Percentiles rank a stretch among this genome's conserved stretches.
Conservation (phyloP, 371 early-diverging fungal genomes). For the Saksenaea vasiformis region DNA sequence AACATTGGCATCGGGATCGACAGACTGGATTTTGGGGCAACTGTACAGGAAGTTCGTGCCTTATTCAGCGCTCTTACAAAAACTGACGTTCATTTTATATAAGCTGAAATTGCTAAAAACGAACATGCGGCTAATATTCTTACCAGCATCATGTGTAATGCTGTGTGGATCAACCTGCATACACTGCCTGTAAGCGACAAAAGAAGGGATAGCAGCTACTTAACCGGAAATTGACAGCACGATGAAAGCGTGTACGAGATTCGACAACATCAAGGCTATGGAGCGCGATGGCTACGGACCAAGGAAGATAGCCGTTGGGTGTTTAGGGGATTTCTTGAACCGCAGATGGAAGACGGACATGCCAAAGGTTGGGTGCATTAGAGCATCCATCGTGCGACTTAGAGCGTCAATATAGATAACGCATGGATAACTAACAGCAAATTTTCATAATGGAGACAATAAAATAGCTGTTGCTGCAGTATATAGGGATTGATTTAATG, state of each 20-base stretch:
- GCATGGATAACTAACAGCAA: too few species aligned
- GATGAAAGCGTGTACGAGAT: slow-evolving; percentile 37
- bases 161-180: slow-evolving; percentile 46
- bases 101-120: slow-evolving; percentile 42
- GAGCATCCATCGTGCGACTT: too few species aligned
- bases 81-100: not conserved
- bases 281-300: slow-evolving; percentile 30
- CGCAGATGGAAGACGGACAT: slow-evolving; percentile 47
- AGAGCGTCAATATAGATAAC: too few species aligned
- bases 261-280: slow-evolving; percentile 39
- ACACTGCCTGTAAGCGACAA: slow-evolving; percentile 32
- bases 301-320: slow-evolving; percentile 12
- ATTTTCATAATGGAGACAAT: not conserved
- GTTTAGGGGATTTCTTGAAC: slow-evolving; percentile 49
- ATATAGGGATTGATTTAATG: not conserved
- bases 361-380: slow-evolving; percentile 41
- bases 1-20: slow-evolving; percentile 46
- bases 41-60: slow-evolving; percentile 30
- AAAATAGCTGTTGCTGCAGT: not conserved
- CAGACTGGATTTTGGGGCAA: slow-evolving; percentile 37
- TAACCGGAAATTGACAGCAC: slow-evolving; percentile 20
- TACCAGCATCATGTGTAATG: slow-evolving; percentile 25
- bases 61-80: not conserved
- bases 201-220: not conserved
- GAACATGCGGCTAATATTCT: slow-evolving; percentile 31